phyloP scores from a whole-genome alignment of 2,329 filamentous ascomycete species.

The Whalleya microplaca region DNA sequence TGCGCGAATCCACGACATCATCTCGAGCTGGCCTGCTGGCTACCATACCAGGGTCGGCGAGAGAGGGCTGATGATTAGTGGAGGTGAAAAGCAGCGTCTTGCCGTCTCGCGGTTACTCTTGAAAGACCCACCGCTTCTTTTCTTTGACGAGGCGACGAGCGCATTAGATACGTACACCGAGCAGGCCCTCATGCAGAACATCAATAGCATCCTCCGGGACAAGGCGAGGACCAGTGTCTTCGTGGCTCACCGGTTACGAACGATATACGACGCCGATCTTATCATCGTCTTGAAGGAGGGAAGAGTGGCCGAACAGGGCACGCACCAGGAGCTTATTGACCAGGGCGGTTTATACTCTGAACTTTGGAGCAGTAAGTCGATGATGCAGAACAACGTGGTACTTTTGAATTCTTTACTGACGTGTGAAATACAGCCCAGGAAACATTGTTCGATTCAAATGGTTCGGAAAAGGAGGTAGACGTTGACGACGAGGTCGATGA shows the following conservation, averaged over 20 bases:
- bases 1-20: constrained; percentile 83
- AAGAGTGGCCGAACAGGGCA: constrained; percentile 84
- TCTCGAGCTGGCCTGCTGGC: constrained; percentile 79
- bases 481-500: background rate
- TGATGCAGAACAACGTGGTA: background rate
- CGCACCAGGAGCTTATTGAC: constrained; percentile 82
- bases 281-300: constrained; percentile 91
- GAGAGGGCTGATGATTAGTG: constrained; percentile 94
- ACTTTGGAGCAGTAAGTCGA: constrained; percentile 79
- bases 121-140: constrained; percentile 87
- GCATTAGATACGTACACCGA: constrained; percentile 94
- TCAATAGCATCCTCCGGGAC: constrained; percentile 88
- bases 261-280: constrained; percentile 89
- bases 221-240: constrained; percentile 92
- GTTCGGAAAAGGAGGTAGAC: constrained; percentile 12
- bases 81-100: constrained; percentile 89
- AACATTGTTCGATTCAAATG: constrained; percentile 45
- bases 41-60: constrained; percentile 93
- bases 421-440: constrained; percentile 56
- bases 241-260: constrained; percentile 87
- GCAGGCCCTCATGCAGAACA: constrained; percentile 86
- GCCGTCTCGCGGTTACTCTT: constrained; percentile 82
- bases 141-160: constrained; percentile 95
- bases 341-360: constrained; percentile 80
- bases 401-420: background rate